Evolutionary conservation across 139 green algal species (phyloP), one percentile per base, ranked within the genome.

Genomic region (Coccomyxa sp.): DNA sequence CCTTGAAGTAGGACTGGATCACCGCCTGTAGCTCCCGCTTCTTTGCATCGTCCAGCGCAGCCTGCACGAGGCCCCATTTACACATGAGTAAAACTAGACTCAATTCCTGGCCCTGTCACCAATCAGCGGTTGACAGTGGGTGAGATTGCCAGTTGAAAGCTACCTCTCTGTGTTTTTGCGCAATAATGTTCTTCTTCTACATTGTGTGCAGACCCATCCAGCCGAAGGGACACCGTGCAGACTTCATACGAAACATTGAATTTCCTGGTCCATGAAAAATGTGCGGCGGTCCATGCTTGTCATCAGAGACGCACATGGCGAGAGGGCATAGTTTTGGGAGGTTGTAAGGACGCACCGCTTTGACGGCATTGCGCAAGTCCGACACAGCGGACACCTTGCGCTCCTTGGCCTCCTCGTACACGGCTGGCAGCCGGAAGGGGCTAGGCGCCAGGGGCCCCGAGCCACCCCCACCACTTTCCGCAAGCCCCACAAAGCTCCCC

Each of bases 1-100:
- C 95, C 86, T 97, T 95, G 88, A 98, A 98, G 85, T 95, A 88
- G 16, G 89, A 84, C 87, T 97, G 95, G 57, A 98, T 96, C 31
- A 93, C 91, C 30, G 77, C 86, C 82, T 95, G 96, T 45, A 98
- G 85, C 84, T 96, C 93, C 12, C 86, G 87, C 84, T 95, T 93
- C n/a, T 89, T 85, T 28, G 7, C 83, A 30, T 96, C 92, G 51
- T 96, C 91, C 83, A 97, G 81, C 17, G 79, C 58, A 57, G 86
- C 85, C 87, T 92, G 86, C 68, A 81, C 30, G 77, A 13, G 25
- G 21, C 9, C 30, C 75, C 76, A 38, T 14, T 58, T 59, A 1
- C 31, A 77, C 58, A 51, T 51, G 38, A 51, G 38, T 7, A 51
- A 51, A 11, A 7, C 38, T 51, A 7, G 57, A 1, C 58, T 51